A percentile compares a stretch with the other conserved stretches of the same genome.
Conservation (phyloP, 495 filamentous ascomycete genomes). For the Parachaetomium inaequale region DNA sequence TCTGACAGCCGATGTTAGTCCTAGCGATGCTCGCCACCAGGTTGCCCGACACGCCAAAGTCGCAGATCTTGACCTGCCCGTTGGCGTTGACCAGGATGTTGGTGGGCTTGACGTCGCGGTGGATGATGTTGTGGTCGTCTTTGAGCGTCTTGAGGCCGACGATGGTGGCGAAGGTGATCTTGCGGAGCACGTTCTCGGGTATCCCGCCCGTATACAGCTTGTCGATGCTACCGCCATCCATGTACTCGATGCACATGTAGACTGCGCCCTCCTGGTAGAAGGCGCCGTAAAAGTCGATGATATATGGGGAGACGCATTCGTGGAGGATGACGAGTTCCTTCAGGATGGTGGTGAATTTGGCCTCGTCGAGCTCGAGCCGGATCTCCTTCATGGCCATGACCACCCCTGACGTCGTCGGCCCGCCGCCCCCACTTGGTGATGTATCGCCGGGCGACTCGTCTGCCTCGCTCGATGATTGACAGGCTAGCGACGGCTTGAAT, state of each 20-base stretch:
- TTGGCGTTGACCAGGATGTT: conserved; percentile 90
- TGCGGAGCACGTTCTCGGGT: conserved; percentile 82
- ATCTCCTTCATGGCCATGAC: conserved; percentile 99
- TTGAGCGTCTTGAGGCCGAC: conserved; percentile 91
- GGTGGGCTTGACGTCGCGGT: conserved; percentile 97
- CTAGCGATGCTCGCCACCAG: conserved; percentile 96
- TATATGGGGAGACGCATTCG: conserved; percentile 89
- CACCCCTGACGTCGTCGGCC: conserved; percentile 54
- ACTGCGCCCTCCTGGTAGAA: conserved; percentile 99
- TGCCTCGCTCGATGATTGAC: conserved; percentile 32
- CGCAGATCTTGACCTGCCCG: conserved; percentile 96
- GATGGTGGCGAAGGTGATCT: conserved; percentile 85
- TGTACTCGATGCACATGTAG: conserved; percentile 99
- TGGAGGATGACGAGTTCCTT: conserved; percentile 98
- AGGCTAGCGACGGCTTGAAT: conserved; percentile 42
- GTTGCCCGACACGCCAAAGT: conserved; percentile 97
- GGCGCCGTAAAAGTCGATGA: conserved; percentile 97
- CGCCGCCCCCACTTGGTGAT: conserved; percentile 19
- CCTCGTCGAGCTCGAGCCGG: conserved; percentile 91
- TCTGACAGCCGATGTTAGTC: conserved; percentile 98
- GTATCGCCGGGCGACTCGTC: conserved; percentile 21
- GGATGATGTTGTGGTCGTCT: conserved; percentile 99
- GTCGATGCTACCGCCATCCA: conserved; percentile 99
- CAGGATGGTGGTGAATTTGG: conserved; percentile 94
- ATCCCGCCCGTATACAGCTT: conserved; percentile 93